Conservation (phyloP, 148 eudicot genomes). For the Vaccinium darrowii region DNA sequence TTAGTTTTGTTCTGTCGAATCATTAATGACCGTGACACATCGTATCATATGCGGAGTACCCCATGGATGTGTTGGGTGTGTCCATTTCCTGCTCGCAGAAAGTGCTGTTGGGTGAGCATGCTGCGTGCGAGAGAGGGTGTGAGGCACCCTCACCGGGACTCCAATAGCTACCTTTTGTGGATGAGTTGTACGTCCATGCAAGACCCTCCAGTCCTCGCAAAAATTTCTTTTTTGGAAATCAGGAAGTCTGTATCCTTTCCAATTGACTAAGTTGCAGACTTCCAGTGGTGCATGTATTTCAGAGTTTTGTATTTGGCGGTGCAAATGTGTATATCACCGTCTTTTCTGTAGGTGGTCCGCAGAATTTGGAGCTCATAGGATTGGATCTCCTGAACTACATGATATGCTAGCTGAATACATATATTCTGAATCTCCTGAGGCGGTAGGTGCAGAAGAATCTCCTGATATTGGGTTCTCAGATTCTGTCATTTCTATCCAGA, state of each 20-base stretch:
- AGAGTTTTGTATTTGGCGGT: slow-evolving; percentile 6
- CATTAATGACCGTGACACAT: not conserved
- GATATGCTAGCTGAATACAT: slow-evolving; percentile 91
- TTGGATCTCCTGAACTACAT: slow-evolving; percentile 81
- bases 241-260: not conserved
- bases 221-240: not conserved
- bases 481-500: not conserved
- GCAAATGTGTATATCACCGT: not conserved
- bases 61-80: not conserved
- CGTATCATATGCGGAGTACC: not conserved
- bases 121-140: not conserved
- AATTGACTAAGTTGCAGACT: slow-evolving; percentile 3
- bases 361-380: slow-evolving; percentile 68
- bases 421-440: slow-evolving; percentile 88
- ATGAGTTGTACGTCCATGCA: not conserved
- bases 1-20: not conserved
- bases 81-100: not conserved
- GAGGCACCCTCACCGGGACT: not conserved
- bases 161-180: not conserved
- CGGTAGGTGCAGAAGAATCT: slow-evolving; percentile 47
- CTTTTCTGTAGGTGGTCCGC: slow-evolving; percentile 72
- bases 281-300: not conserved
- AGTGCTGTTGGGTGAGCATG: not conserved
- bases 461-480: not conserved
- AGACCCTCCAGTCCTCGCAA: not conserved